Conservation (phyloP, 2,329 filamentous ascomycete genomes). For the Cytospora piceae region DNA sequence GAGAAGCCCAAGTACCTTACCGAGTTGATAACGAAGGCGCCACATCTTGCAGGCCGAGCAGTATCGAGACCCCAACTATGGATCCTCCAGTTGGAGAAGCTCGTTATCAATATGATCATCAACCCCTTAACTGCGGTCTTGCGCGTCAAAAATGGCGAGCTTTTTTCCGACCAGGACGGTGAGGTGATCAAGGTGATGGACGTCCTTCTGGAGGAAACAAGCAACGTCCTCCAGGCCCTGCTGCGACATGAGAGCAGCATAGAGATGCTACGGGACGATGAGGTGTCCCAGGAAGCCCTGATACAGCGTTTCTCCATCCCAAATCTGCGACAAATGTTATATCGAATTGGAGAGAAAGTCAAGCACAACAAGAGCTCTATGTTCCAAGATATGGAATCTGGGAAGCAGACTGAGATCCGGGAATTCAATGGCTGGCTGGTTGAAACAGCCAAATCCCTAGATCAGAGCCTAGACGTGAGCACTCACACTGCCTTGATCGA, state of each 20-base stretch:
- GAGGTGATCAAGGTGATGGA: constrained; percentile 65
- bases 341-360: constrained; percentile 52
- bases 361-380: constrained; percentile 62
- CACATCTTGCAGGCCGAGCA: constrained; percentile 46
- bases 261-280: constrained; percentile 41
- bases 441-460: constrained; percentile 35
- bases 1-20: constrained; percentile 43
- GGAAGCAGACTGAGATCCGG: constrained; percentile 57
- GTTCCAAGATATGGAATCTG: constrained; percentile 60
- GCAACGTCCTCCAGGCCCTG: constrained; percentile 70
- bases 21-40: constrained; percentile 46
- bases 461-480: constrained; percentile 29
- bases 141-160: constrained; percentile 74
- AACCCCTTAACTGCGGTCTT: constrained; percentile 85
- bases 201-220: constrained; percentile 73
- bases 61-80: constrained; percentile 52
- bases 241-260: constrained; percentile 59
- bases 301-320: constrained; percentile 49
- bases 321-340: constrained; percentile 50
- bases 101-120: constrained; percentile 78
- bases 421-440: constrained; percentile 64
- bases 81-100: constrained; percentile 78
- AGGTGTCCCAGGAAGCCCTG: constrained; percentile 30
- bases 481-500: constrained; percentile 33
- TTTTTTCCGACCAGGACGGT: constrained; percentile 62